A percentile compares a stretch with the other conserved stretches of the same genome.
These are phyloP conservation scores for Malassezia brasiliensis DNA, from an alignment of 1,284 basidiomycete species.

Conservation along the genomic window DNA sequence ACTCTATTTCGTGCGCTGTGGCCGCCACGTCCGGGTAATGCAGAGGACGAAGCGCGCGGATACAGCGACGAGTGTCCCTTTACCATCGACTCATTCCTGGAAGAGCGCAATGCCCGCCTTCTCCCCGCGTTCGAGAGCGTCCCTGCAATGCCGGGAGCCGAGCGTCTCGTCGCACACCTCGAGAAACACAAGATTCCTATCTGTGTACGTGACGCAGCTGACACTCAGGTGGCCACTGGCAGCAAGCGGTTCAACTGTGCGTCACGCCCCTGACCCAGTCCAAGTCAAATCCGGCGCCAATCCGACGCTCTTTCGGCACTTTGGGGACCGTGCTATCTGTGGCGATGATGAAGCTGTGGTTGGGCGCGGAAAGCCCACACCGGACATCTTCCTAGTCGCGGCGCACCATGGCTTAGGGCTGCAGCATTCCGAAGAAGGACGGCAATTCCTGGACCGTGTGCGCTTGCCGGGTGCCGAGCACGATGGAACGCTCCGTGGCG, in stretches of 20 bases:
- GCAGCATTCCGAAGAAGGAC: conserved; percentile 19
- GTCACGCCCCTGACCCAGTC: conserved; percentile 14
- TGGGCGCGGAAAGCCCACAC: conserved; percentile 41
- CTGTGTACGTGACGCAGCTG: conserved; percentile 9
- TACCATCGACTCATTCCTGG: conserved; percentile 39
- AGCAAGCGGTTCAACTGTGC: conserved; percentile 40
- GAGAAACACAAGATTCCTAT: conserved; percentile 42
- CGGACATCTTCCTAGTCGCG: conserved; percentile 47
- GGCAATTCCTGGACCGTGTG: conserved; percentile 18
- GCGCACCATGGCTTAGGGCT: conserved; percentile 34
- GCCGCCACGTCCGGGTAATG: conserved; percentile 22
- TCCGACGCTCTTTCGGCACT: conserved; percentile 31
- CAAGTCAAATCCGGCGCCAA: conserved; percentile 40
- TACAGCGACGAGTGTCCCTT: conserved; percentile 40
- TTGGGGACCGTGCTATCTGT: conserved; percentile 35
- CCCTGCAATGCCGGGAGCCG: conserved; percentile 43
- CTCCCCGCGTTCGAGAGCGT: conserved; percentile 40
- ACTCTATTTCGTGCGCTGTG: conserved; percentile 38
- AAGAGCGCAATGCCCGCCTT: conserved; percentile 33
- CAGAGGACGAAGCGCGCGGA: conserved; percentile 18
- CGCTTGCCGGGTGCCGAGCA: conserved; percentile 30
- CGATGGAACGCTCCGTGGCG: conserved; percentile 25
- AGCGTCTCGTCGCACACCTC: conserved; percentile 40
- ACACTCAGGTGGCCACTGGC: conserved; percentile 32
- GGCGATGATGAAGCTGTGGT: conserved; percentile 38